phyloP scores from a whole-genome alignment of 192 early-diverging fungal species.

The Rhizophagus prolifer region DNA sequence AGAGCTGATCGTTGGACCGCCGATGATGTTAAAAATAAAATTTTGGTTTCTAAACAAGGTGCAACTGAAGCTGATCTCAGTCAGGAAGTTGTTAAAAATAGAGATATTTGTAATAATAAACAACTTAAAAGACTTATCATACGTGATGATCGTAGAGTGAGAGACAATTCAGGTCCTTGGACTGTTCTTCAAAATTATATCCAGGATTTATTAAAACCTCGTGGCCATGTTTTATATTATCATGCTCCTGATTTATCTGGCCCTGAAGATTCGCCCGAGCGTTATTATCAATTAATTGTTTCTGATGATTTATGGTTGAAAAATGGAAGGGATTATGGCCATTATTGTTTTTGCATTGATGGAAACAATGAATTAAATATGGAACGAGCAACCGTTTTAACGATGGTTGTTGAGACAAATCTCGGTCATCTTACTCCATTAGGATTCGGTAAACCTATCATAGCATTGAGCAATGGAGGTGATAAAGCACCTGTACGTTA shows the following conservation, averaged over 20 bases:
- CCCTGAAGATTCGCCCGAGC: not conserved
- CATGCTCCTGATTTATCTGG: constrained; percentile 5
- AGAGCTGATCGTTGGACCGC: constrained; percentile 17
- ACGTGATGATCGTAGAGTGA: constrained; percentile 19
- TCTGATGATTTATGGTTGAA: constrained; percentile 15
- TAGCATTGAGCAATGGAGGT: constrained; percentile 15
- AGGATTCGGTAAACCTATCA: not conserved
- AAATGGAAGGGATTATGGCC: constrained; percentile 4
- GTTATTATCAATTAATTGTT: constrained; percentile 19
- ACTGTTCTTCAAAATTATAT: constrained; percentile 16
- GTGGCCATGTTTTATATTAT: constrained; percentile 16
- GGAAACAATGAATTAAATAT: constrained; percentile 18
- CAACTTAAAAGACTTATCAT: constrained; percentile 19
- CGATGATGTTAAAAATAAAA: constrained; percentile 16
- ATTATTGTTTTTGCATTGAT: constrained; percentile 19
- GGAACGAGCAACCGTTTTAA: constrained; percentile 10
- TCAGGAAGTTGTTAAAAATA: constrained; percentile 6
- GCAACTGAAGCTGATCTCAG: constrained; percentile 7
- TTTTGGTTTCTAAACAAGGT: constrained; percentile 10
- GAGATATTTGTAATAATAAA: constrained; percentile 26
- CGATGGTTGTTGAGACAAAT: constrained; percentile 5
- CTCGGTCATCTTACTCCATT: constrained; percentile 8
- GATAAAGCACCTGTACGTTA: not conserved
- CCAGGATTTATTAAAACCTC: constrained; percentile 20
- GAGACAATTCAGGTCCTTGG: constrained; percentile 8